Percentiles rank a stretch among this genome's conserved stretches.
Evolutionary conservation across 441 rosid genomes (phyloP).

Genomic region (Bocquillonia castaneifolia): DNA sequence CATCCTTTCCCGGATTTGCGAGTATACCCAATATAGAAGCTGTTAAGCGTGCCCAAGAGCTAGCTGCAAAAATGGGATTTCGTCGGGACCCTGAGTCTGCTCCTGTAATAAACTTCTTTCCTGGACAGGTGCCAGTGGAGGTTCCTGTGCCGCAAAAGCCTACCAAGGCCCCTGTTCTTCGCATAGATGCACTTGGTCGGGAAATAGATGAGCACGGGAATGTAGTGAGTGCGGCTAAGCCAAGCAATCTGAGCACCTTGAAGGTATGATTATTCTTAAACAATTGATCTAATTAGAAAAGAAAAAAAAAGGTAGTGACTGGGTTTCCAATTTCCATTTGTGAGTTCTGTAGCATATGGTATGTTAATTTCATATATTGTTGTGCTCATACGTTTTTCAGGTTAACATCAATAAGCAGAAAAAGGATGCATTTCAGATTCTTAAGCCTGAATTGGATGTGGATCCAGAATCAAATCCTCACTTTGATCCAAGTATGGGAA

Average conservation of each 20-base stretch:
- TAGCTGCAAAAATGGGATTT: slow-evolving; percentile 81
- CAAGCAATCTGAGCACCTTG: slow-evolving; percentile 88
- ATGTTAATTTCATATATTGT: slow-evolving; percentile 1
- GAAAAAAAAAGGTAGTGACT: not conserved
- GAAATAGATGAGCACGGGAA: slow-evolving; percentile 96
- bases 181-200: slow-evolving; percentile 85
- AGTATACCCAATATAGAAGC: slow-evolving; percentile 62
- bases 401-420: slow-evolving; percentile 96
- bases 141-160: slow-evolving; percentile 63
- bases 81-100: slow-evolving; percentile 72
- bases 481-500: slow-evolving; percentile 81
- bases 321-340: not conserved
- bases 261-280: slow-evolving; percentile 46
- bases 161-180: slow-evolving; percentile 80
- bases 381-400: slow-evolving; percentile 36
- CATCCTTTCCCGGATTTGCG: slow-evolving; percentile 41
- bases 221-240: slow-evolving; percentile 69
- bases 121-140: slow-evolving; percentile 53
- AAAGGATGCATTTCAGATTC: slow-evolving; percentile 91
- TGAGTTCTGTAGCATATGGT: slow-evolving; percentile 8
- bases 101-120: slow-evolving; percentile 61
- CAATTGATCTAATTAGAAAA: too few species aligned
- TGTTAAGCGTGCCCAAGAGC: slow-evolving; percentile 83
- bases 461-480: slow-evolving; percentile 76
- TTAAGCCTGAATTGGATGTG: slow-evolving; percentile 81